phyloP scores from a whole-genome alignment of 2,329 filamentous ascomycete genomes.

The Pseudogymnoascus sp. region DNA sequence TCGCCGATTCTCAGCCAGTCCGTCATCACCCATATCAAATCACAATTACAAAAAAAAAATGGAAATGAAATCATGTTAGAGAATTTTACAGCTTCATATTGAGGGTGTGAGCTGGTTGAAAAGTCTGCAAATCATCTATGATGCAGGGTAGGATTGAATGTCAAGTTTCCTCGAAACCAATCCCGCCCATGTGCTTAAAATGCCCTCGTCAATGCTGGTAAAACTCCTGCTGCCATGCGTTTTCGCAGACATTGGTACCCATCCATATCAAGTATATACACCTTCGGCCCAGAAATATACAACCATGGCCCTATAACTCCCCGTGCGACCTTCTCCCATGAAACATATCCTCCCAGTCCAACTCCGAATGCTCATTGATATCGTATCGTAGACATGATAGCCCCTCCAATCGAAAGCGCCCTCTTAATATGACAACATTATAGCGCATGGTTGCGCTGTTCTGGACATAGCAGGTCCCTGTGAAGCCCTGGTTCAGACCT shows the following conservation, averaged over 20 bases:
- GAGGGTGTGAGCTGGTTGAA: not conserved
- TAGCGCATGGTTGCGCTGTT: not conserved
- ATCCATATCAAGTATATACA: not conserved
- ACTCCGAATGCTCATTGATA: slow-evolving; percentile 3
- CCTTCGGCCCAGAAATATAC: not conserved
- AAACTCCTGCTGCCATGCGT: not conserved
- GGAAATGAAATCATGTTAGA: not conserved
- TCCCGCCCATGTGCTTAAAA: not conserved
- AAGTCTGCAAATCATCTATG: not conserved
- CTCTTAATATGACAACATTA: not conserved
- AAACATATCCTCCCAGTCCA: not conserved
- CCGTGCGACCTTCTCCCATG: not conserved
- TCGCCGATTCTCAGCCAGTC: not conserved
- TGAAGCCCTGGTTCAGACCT: not conserved
- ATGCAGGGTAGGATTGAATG: not conserved
- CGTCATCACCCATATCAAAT: not conserved
- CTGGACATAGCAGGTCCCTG: not conserved
- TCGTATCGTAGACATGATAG: not conserved
- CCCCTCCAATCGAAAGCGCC: not conserved
- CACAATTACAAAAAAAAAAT: not conserved
- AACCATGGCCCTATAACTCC: not conserved
- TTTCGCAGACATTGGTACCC: not conserved
- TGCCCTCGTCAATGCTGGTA: not conserved
- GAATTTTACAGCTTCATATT: not conserved
- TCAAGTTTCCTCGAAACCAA: not conserved